These are phyloP conservation scores for Hydnomerulius pinastri DNA, from an alignment of 768 basidiomycete genomes.

Conservation along the genomic window DNA sequence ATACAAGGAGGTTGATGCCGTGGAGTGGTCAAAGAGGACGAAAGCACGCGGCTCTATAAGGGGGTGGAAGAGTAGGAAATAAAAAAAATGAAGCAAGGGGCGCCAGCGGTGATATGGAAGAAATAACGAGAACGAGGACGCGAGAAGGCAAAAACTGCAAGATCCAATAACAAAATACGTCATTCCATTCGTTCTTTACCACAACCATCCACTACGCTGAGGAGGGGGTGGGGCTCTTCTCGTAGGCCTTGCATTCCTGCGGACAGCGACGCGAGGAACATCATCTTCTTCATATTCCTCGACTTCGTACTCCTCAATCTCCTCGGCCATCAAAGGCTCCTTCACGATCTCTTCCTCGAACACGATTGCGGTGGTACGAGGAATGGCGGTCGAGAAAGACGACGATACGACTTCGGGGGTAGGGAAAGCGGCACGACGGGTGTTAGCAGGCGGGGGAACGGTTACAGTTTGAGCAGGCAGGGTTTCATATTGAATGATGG, in stretches of 20 bases:
- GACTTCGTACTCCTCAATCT: conserved; percentile 37
- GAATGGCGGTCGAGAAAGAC: conserved; percentile 61
- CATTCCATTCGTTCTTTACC: conserved; percentile 36
- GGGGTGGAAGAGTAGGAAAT: background rate
- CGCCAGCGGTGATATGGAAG: conserved; percentile 19
- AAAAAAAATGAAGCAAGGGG: conserved; percentile 21
- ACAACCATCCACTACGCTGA: conserved; percentile 58
- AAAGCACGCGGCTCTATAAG: conserved; percentile 15
- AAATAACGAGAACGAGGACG: conserved; percentile 27
- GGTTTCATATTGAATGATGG: conserved; percentile 52
- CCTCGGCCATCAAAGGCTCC: conserved; percentile 37
- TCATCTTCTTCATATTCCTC: conserved; percentile 47
- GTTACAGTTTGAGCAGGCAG: conserved; percentile 62
- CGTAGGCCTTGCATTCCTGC: conserved; percentile 44
- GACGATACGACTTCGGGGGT: conserved; percentile 63
- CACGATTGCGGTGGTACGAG: conserved; percentile 74
- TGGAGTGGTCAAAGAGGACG: conserved; percentile 5
- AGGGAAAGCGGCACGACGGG: conserved; percentile 72
- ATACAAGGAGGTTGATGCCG: conserved; percentile 14
- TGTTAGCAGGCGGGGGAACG: conserved; percentile 76
- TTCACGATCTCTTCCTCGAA: conserved; percentile 56
- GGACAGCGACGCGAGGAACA: conserved; percentile 40
- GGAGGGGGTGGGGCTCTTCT: conserved; percentile 53
- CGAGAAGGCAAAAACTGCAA: conserved; percentile 38
- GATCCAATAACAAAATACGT: conserved; percentile 30